Base-by-base conservation (phyloP, 495 filamentous ascomycete genomes). In the Penicillium coprophilum region DNA sequence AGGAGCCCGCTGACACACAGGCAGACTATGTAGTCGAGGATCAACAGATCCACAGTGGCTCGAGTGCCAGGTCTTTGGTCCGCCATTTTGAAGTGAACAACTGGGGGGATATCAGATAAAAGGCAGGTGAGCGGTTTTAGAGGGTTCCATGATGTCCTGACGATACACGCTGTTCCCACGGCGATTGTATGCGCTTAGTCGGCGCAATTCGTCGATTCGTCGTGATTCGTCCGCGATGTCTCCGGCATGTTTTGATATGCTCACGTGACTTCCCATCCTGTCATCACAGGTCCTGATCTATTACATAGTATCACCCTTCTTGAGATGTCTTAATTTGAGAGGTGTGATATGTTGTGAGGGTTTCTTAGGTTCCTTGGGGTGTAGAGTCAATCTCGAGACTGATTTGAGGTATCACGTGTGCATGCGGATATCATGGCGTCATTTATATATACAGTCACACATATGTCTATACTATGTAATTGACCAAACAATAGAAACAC, bases 11-110 rank as follows among this genome's bases (percentile, higher is more conserved):
- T 58, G 19, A 73, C 73, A 12, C 78, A 65, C 19, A 71, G 65
- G 62, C 76, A 78, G n/a, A 77, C 51, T 11, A 83, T 56, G 57
- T 84, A 84, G 56, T 85, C 82, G 23, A 82, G 66, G n/a, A 82
- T 80, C 61, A 80, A 67, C 31, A 75, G 55, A 53, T 85, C 74
- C 15, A 83, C 77, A 2, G 81, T 77, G 10, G 62, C 19, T 17
- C 57, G 65, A n/a, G 58, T 60, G 21, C 72, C 63, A 0, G 64
- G 48, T 21, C 66, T 53, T 12, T 53, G 62, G 40, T 54, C 54
- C 21, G 28, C 11, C 47, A 50, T 50, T 39, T 28, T 44, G 28
- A 27, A 20, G 11, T 21, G n/a, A n/a, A n/a, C 23, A 21, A 12
- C 10, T 3, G 34, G 19, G 2, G 17, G 17, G 0, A 12, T 55